phyloP scores from a whole-genome alignment of 2,329 filamentous ascomycete genomes.

The Laburnicola sp. region DNA sequence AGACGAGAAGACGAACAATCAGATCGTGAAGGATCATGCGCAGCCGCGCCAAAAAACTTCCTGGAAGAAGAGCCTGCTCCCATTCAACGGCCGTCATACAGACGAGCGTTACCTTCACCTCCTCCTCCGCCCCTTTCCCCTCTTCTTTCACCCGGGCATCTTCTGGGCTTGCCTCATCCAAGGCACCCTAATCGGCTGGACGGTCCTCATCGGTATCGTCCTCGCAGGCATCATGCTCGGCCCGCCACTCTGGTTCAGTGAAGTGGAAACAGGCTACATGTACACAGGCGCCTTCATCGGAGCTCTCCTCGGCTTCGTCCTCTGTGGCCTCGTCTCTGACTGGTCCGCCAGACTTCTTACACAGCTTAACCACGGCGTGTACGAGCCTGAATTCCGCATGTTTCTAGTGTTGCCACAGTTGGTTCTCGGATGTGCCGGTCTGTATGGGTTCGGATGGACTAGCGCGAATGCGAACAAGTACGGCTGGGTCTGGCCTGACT shows the following conservation, averaged over 20 bases:
- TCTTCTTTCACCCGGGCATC: slow-evolving; percentile 83
- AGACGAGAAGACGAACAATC: background rate
- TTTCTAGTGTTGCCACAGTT: slow-evolving; percentile 81
- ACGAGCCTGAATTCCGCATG: slow-evolving; percentile 90
- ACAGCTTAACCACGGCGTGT: slow-evolving; percentile 73
- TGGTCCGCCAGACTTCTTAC: slow-evolving; percentile 71
- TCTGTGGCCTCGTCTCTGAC: slow-evolving; percentile 77
- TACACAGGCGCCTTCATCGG: slow-evolving; percentile 83
- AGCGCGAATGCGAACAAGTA: slow-evolving; percentile 64
- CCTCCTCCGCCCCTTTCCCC: slow-evolving; percentile 72
- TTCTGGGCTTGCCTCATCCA: slow-evolving; percentile 82
- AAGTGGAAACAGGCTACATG: slow-evolving; percentile 79
- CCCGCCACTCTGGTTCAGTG: slow-evolving; percentile 79
- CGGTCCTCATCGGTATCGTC: slow-evolving; percentile 84
- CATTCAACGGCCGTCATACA: slow-evolving; percentile 82
- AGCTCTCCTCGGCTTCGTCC: slow-evolving; percentile 72
- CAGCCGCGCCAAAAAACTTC: slow-evolving; percentile 54
- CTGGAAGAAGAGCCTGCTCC: slow-evolving; percentile 63
- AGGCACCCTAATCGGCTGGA: slow-evolving; percentile 92
- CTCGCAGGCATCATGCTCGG: slow-evolving; percentile 81
- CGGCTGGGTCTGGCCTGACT: slow-evolving; percentile 72
- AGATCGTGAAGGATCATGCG: background rate
- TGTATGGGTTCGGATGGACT: slow-evolving; percentile 84
- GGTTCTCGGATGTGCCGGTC: slow-evolving; percentile 72
- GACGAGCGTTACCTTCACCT: slow-evolving; percentile 71